These are phyloP conservation scores for Moricandia arvensis DNA, from an alignment of 345 rosid species.

Conservation along the genomic window DNA sequence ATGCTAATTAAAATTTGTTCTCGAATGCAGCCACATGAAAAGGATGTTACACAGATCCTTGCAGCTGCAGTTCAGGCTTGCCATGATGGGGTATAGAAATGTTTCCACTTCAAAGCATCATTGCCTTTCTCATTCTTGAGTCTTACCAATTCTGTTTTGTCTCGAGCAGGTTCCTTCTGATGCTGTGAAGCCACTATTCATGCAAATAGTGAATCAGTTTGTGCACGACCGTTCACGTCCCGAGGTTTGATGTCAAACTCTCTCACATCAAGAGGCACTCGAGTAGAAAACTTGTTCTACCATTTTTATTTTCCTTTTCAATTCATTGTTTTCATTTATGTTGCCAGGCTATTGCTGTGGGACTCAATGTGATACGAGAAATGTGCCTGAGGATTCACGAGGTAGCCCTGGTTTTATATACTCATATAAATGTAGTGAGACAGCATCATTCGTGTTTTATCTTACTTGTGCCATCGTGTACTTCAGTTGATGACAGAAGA, in stretches of 20 bases:
- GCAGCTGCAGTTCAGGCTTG: slow-evolving; percentile 97
- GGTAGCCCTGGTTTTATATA: slow-evolving; percentile 42
- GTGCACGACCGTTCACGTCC: slow-evolving; percentile 89
- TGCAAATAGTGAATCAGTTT: slow-evolving; percentile 91
- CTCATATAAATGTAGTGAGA: background rate
- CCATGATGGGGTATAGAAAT: slow-evolving; percentile 79
- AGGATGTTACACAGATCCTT: slow-evolving; percentile 84
- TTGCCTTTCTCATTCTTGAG: background rate
- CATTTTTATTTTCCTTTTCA: too few relatives aligned
- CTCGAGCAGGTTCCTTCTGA: slow-evolving; percentile 84
- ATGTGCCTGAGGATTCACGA: slow-evolving; percentile 88
- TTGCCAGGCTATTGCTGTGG: slow-evolving; percentile 83
- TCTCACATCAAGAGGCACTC: background rate
- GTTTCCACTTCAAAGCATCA: slow-evolving; percentile 14
- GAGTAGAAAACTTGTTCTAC: slow-evolving; percentile 5
- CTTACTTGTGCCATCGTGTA: slow-evolving; percentile 19
- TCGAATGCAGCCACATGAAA: slow-evolving; percentile 80
- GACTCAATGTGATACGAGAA: slow-evolving; percentile 85
- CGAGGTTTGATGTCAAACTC: slow-evolving; percentile 56
- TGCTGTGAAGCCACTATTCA: slow-evolving; percentile 93
- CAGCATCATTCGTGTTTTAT: background rate
- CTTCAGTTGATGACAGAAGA: slow-evolving; percentile 92
- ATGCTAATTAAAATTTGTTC: slow-evolving; percentile 10
- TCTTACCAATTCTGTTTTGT: background rate
- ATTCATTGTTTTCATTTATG: slow-evolving; percentile 12